These are phyloP conservation scores for Citrus medica DNA, from an alignment of 345 rosid genomes.

Conservation along the genomic window DNA sequence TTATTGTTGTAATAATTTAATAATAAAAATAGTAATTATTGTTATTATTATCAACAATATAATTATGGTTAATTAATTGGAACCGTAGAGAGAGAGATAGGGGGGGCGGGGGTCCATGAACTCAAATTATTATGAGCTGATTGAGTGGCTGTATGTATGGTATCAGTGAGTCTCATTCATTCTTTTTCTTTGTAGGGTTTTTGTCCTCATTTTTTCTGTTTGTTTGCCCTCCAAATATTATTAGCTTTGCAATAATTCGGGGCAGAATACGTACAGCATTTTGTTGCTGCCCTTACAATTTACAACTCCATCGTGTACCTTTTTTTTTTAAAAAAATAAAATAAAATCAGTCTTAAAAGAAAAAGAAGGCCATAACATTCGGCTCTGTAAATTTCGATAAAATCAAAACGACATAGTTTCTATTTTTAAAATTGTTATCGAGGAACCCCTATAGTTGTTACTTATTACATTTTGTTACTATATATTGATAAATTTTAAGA, in stretches of 20 bases:
- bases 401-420: background rate
- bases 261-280: background rate
- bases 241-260: background rate
- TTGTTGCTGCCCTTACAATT: background rate
- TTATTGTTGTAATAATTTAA: background rate
- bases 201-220: background rate
- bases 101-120: too few relatives aligned
- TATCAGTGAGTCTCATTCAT: background rate
- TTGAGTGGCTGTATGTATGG: constrained; percentile 1
- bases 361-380: too few relatives aligned
- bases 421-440: too few relatives aligned
- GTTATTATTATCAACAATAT: too few relatives aligned
- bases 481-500: too few relatives aligned
- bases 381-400: too few relatives aligned
- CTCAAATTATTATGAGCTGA: constrained; percentile 18
- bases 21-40: background rate
- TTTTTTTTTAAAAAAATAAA: too few relatives aligned
- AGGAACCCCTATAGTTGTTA: background rate
- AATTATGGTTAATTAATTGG: background rate
- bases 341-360: too few relatives aligned
- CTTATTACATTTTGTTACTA: too few relatives aligned
- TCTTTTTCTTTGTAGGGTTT: background rate
- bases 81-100: background rate
- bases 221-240: background rate
- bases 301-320: too few relatives aligned